Evolutionary conservation across 2,329 filamentous ascomycete genomes (phyloP).

Genomic region (Colletotrichum lentis): DNA sequence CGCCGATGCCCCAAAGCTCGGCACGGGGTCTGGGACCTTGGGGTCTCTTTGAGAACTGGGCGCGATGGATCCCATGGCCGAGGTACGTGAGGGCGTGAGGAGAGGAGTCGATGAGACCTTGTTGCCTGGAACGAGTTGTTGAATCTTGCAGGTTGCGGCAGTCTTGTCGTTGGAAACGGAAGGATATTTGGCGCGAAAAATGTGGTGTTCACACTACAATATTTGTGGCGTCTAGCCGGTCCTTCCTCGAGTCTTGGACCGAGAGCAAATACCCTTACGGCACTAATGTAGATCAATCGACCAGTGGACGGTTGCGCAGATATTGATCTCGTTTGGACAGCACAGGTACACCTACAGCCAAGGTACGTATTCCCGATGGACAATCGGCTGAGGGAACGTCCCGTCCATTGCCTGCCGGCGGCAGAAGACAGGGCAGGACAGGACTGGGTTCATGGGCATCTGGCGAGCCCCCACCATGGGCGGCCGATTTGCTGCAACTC

Average conservation of each 20-base stretch:
- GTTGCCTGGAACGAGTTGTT: not conserved
- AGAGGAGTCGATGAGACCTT: not conserved
- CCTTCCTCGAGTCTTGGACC: slow-evolving; percentile 17
- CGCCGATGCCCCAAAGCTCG: slow-evolving; percentile 29
- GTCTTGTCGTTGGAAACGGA: slow-evolving; percentile 9
- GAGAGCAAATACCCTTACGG: slow-evolving; percentile 26
- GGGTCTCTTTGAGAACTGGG: slow-evolving; percentile 25
- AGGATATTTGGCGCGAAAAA: slow-evolving; percentile 27
- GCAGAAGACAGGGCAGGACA: slow-evolving; percentile 6
- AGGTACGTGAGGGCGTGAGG: not conserved
- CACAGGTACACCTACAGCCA: slow-evolving; percentile 1
- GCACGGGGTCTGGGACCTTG: slow-evolving; percentile 3
- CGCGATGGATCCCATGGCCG: slow-evolving; percentile 28
- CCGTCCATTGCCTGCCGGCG: slow-evolving; percentile 32
- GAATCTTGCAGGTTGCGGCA: not conserved
- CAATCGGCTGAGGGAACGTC: slow-evolving; percentile 16
- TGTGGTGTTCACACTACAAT: slow-evolving; percentile 19
- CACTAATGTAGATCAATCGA: slow-evolving; percentile 32
- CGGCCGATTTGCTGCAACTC: slow-evolving; percentile 33
- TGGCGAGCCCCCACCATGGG: slow-evolving; percentile 20
- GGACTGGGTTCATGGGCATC: slow-evolving; percentile 26
- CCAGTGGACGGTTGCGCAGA: slow-evolving; percentile 21
- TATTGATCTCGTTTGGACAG: slow-evolving; percentile 19
- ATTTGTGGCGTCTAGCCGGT: slow-evolving; percentile 27
- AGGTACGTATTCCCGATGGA: slow-evolving; percentile 25